Conservation (phyloP, 176 grass and related monocot species). For the Oryza officinalis region DNA sequence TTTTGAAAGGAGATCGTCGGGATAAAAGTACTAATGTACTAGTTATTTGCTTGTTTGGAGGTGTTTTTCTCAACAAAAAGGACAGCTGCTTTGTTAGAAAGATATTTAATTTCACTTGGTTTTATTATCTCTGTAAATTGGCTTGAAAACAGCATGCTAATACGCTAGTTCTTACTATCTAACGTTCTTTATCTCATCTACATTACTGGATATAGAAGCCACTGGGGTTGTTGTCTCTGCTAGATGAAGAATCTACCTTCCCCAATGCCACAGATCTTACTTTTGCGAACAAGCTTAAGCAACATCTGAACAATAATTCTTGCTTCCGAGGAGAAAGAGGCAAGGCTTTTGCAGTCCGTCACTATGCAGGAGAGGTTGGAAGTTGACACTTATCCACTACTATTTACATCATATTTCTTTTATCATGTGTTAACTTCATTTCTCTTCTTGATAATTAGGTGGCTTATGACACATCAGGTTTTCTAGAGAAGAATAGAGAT, state of each 20-base stretch:
- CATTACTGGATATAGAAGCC: conserved; percentile 63
- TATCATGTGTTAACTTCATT: conserved; percentile 14
- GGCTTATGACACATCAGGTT: conserved; percentile 82
- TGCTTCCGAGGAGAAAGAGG: conserved; percentile 96
- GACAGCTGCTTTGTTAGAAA: not conserved
- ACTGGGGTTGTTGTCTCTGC: conserved; percentile 87
- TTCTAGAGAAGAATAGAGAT: conserved; percentile 99
- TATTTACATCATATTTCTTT: conserved; percentile 24
- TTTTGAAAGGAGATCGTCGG: not conserved
- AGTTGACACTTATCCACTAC: conserved; percentile 27
- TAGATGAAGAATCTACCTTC: conserved; percentile 98
- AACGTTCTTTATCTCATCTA: conserved; percentile 19
- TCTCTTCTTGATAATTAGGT: conserved; percentile 51
- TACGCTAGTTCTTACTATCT: not conserved
- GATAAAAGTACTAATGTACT: not conserved
- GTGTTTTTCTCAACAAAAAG: not conserved
- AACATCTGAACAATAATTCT: conserved; percentile 69
- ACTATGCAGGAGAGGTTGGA: conserved; percentile 96
- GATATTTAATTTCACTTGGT: not conserved
- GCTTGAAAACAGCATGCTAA: not conserved
- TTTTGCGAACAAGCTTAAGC: conserved; percentile 93
- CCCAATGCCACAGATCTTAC: conserved; percentile 96
- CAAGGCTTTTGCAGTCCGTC: conserved; percentile 75
- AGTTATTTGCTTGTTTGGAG: not conserved
- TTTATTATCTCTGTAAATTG: conserved; percentile 11